These are phyloP conservation scores for Coix lacrymajobi DNA, from an alignment of 176 grass and related monocot species.

Conservation along the genomic window DNA sequence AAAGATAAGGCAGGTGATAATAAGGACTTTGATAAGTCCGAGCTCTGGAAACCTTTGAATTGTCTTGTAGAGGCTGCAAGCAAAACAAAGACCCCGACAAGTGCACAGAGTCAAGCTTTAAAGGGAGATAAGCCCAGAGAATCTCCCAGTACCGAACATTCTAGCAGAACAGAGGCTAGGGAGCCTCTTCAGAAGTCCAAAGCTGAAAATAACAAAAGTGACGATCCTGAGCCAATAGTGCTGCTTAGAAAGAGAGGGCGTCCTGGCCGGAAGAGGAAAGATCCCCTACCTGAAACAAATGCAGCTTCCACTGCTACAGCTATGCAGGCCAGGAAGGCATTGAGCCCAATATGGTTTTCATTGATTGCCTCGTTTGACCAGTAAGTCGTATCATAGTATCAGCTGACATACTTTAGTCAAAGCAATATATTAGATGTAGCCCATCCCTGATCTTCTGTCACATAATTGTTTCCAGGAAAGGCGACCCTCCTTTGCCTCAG, in stretches of 20 bases:
- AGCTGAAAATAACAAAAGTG: slow-evolving; percentile 51
- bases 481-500: slow-evolving; percentile 48
- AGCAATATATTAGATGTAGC: slow-evolving; percentile 3
- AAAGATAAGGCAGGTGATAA: slow-evolving; percentile 40
- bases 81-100: slow-evolving; percentile 57
- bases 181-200: slow-evolving; percentile 46
- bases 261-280: slow-evolving; percentile 43
- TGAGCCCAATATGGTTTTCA: slow-evolving; percentile 60
- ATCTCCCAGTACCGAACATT: slow-evolving; percentile 34
- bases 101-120: slow-evolving; percentile 29
- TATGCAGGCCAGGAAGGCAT: slow-evolving; percentile 22
- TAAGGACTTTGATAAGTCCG: slow-evolving; percentile 53
- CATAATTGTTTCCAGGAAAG: slow-evolving; percentile 64
- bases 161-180: slow-evolving; percentile 40
- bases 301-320: slow-evolving; percentile 20
- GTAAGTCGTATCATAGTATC: slow-evolving; percentile 38
- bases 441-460: slow-evolving; percentile 28
- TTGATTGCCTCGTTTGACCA: slow-evolving; percentile 72
- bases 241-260: slow-evolving; percentile 48
- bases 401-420: slow-evolving; percentile 9
- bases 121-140: slow-evolving; percentile 47
- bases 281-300: slow-evolving; percentile 25
- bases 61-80: slow-evolving; percentile 69
- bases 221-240: slow-evolving; percentile 29
- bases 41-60: slow-evolving; percentile 83